Percentiles rank a stretch among this genome's conserved stretches.
Conservation (phyloP, 2,329 filamentous ascomycete genomes). For the Trichoderma atroviride region DNA sequence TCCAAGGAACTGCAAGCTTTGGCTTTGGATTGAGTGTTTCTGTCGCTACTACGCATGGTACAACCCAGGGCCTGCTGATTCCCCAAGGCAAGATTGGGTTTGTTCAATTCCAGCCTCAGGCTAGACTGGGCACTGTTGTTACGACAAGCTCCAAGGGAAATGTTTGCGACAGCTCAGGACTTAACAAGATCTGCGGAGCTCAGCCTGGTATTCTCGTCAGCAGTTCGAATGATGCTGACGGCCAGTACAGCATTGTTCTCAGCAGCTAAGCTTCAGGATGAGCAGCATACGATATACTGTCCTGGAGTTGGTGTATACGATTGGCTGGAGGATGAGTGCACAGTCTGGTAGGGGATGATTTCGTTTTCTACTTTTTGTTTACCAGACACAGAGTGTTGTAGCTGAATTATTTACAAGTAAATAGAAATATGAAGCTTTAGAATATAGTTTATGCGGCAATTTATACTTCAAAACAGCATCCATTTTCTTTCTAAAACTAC, state of each 20-base stretch:
- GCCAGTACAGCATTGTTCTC: constrained; percentile 22
- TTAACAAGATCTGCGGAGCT: constrained; percentile 27
- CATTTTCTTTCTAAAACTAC: too few relatives aligned
- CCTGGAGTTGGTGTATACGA: neutral
- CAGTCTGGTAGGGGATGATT: neutral
- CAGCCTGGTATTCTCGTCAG: constrained; percentile 19
- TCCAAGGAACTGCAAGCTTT: constrained; percentile 14
- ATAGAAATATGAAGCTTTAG: too few relatives aligned
- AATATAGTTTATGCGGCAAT: too few relatives aligned
- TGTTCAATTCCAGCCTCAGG: constrained; percentile 25
- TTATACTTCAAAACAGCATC: too few relatives aligned
- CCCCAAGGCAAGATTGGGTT: constrained; percentile 22
- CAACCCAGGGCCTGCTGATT: constrained; percentile 21
- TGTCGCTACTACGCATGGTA: constrained; percentile 18
- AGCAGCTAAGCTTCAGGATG: constrained; percentile 9
- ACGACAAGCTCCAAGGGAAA: constrained; percentile 10
- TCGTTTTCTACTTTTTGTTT: neutral
- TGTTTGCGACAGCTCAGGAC: constrained; percentile 10
- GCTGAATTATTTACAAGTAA: too few relatives aligned
- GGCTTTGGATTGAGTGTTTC: constrained; percentile 20
- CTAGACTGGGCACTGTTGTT: constrained; percentile 21
- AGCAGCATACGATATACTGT: neutral
- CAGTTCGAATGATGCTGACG: constrained; percentile 18
- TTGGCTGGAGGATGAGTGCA: neutral
- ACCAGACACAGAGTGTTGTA: too few relatives aligned